Evolutionary conservation across 192 early-diverging fungal genomes (phyloP), one percentile per base, ranked within the genome.

Genomic region (Jimgerdemannia lactiflua): DNA sequence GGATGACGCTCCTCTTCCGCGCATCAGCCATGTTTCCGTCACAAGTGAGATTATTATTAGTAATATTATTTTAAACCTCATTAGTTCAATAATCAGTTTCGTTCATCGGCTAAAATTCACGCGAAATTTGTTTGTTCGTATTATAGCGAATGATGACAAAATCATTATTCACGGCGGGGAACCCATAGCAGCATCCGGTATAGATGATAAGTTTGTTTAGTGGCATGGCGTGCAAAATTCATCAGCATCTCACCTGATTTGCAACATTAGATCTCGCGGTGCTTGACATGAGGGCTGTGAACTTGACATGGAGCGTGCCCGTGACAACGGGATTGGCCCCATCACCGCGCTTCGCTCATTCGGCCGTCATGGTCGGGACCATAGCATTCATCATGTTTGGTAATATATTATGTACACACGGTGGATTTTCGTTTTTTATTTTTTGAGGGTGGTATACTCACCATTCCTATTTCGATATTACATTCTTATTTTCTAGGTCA

Each of bases 381-480:
- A 65, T 54, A 66, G 69, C 54, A 44, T 44, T 75, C 39, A 49
- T 75, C 17, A 49, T 75, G 64, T 75, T 68, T 69, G 74, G 67
- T 68, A 68, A 68, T 9, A 9, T 20, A 9, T 9, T 20, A 41
- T 41, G 67, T 68, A 8, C 19, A 8, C 49, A 59, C 14, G 14
- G 6, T 10, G 8, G 2, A 14, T 59, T 59, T 6, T 10, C 14
- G 6, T 59, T 29, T 29, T 29, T 29, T 29, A 29, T 29, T 29
- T 59, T 10, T 14, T 6, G 49, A 0, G 8, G 8, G 8, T 10
- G 49, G 6, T 6, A 59, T 59, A 14, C 40, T 9, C 18, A 10
- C 40, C 6, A 68, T 9, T 29, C 29, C 29, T 29, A 9, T 68
- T 20, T 9, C 9, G 9, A 68, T 41, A 6, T 39, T 39, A 68